Conservation (phyloP, 306 rosid genomes). For the Arachis stenosperma region DNA sequence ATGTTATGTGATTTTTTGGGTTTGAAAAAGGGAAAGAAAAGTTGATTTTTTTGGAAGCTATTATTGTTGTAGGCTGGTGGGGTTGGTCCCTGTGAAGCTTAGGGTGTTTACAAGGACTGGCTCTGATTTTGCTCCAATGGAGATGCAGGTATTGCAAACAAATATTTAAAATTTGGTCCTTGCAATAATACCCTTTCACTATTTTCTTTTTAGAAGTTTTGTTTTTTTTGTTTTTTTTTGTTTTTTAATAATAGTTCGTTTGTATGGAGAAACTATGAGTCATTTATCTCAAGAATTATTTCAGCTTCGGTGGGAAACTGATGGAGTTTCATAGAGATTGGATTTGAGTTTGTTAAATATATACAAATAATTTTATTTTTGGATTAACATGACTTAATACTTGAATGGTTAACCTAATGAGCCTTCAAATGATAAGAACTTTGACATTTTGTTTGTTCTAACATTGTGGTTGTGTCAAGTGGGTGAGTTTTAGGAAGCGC, state of each 20-base stretch:
- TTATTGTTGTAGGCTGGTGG: conserved; percentile 43
- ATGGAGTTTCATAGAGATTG: background rate
- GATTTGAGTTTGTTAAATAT: background rate
- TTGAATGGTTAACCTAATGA: conserved; percentile 10
- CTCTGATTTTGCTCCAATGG: conserved; percentile 50
- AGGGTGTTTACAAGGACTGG: conserved; percentile 43
- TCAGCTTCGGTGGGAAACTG: background rate
- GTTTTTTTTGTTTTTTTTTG: no score
- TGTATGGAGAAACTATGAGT: background rate
- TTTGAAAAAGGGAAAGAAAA: background rate
- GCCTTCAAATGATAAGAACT: conserved; percentile 1
- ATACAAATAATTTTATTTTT: background rate
- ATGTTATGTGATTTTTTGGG: conserved; percentile 31
- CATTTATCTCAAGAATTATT: background rate
- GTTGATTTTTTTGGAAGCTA: conserved; percentile 8
- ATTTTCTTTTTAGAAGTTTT: conserved; percentile 6
- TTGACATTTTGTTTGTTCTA: background rate
- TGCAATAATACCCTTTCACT: conserved; percentile 7
- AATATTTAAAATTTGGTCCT: conserved; percentile 27
- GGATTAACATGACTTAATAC: conserved; percentile 1
- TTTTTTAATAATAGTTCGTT: background rate
- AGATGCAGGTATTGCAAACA: conserved; percentile 48
- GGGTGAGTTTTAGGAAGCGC: no score
- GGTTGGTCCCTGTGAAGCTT: conserved; percentile 45
- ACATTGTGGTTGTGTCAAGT: background rate